Conservation (phyloP, 305 asterid species). For the Rubia peregrina region DNA sequence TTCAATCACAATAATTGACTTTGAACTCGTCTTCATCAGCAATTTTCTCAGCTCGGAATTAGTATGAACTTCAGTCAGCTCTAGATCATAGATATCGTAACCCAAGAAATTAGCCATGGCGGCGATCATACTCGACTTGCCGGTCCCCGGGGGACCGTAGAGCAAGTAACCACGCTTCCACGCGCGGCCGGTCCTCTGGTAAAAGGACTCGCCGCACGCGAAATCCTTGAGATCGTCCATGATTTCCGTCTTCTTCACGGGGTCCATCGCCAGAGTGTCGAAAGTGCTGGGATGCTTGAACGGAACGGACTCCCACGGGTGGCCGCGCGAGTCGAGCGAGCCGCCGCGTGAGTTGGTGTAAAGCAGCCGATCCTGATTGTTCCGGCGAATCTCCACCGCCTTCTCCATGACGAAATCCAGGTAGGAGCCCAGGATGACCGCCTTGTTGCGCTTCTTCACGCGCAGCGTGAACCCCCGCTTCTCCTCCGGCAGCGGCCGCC, state of each 20-base stretch:
- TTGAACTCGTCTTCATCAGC: constrained; percentile 75
- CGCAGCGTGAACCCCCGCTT: constrained; percentile 66
- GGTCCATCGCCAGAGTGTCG: constrained; percentile 83
- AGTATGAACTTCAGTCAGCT: constrained; percentile 63
- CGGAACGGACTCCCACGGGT: constrained; percentile 91
- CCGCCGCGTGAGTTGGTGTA: constrained; percentile 90
- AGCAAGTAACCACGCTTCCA: constrained; percentile 86
- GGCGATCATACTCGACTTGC: constrained; percentile 93
- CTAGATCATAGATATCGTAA: constrained; percentile 81
- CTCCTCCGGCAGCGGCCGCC: constrained; percentile 86
- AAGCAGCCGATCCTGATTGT: constrained; percentile 60
- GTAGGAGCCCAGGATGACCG: constrained; percentile 47
- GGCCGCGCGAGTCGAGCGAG: constrained; percentile 69
- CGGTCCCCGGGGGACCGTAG: constrained; percentile 90
- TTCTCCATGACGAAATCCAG: constrained; percentile 58
- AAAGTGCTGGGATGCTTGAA: constrained; percentile 93
- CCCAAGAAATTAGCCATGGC: constrained; percentile 88
- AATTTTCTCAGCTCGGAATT: constrained; percentile 79
- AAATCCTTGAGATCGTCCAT: constrained; percentile 69
- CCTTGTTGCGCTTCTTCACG: constrained; percentile 52
- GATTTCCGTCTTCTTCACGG: constrained; percentile 49
- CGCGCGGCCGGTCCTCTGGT: constrained; percentile 82
- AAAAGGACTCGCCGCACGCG: constrained; percentile 65
- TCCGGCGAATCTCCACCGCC: constrained; percentile 53
- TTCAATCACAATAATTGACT: constrained; percentile 83